Conservation (phyloP, 2,329 filamentous ascomycete species). For the Diaporthe humulicola region DNA sequence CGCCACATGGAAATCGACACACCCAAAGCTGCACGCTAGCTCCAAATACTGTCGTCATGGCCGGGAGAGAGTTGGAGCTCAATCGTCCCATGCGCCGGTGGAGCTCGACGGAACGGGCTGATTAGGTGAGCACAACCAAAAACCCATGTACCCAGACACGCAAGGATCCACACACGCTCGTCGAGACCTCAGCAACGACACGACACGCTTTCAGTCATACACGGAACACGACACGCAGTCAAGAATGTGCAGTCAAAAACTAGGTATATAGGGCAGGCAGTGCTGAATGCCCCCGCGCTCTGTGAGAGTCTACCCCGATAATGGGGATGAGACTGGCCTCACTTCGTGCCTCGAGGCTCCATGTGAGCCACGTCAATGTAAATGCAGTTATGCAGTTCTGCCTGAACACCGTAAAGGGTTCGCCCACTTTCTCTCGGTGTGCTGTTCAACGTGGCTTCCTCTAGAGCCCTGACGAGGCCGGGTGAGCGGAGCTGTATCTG, state of each 20-base stretch:
- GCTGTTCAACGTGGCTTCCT: background rate
- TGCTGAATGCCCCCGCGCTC: too few species aligned
- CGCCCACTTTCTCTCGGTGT: too few species aligned
- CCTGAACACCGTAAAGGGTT: too few species aligned
- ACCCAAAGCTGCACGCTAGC: background rate
- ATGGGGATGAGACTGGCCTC: too few species aligned
- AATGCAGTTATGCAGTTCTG: too few species aligned
- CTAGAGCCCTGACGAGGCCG: background rate
- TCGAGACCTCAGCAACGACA: background rate
- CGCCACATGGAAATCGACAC: background rate
- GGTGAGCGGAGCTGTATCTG: too few species aligned
- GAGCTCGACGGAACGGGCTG: background rate
- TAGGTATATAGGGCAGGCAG: background rate
- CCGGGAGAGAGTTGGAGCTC: background rate
- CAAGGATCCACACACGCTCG: background rate
- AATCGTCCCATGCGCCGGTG: background rate
- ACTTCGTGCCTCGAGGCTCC: too few species aligned
- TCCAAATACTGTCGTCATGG: slow-evolving; percentile 18
- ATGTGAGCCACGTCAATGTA: too few species aligned
- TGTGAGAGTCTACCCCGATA: too few species aligned
- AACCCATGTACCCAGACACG: background rate
- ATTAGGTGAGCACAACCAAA: background rate
- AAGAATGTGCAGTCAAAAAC: background rate
- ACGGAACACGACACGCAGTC: background rate
- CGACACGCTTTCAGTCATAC: too few species aligned